Evolutionary conservation across 495 filamentous ascomycete genomes (phyloP), one percentile per base, ranked within the genome.

Genomic region (Chaetomium tenue): DNA sequence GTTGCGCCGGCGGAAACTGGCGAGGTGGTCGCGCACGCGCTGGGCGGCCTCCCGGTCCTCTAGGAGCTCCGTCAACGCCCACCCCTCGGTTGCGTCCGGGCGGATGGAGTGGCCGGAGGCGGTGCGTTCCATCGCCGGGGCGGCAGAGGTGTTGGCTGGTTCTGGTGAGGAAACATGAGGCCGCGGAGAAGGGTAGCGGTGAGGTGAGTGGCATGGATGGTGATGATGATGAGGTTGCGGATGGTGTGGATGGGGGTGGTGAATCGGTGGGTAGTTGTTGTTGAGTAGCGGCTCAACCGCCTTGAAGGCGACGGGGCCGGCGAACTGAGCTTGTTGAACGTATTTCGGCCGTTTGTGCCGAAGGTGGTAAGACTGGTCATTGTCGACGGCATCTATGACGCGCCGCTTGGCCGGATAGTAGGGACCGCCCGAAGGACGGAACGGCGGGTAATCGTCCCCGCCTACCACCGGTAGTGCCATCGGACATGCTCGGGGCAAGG

Each of bases 1-100:
- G 65, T 73, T 73, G 55, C 75, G 71, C 40, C 78, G 75, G 40
- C 75, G 74, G 57, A 76, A 74, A 65, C 66, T 71, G 48, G 72
- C 73, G 37, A 82, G 71, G 66, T 80, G 78, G 22, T 67, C 65
- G 37, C 74, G 72, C 23, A 82, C 79, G 13, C 74, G 68, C 53
- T 72, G 71, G 6, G 76, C 77, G 22, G 79, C 79, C 13, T 71
- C 63, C n/a, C 72, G 71, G 61, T 82, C 75, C 42, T 67, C 69
- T 3, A 78, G 68, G 16, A 78, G 67, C 40, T 74, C 69, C 33
- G 66, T 74, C 26, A 50, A 65, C 48, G 60, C 71, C 26, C 63
- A 56, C 20, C 62, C 63, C 20, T 70, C 67, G 20, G 69, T 67
- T 11, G 73, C 71, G 54, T 75, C 71, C 30, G 70, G 42, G 20